phyloP scores from a whole-genome alignment of 768 basidiomycete species.

The Tulasnella calospora region DNA sequence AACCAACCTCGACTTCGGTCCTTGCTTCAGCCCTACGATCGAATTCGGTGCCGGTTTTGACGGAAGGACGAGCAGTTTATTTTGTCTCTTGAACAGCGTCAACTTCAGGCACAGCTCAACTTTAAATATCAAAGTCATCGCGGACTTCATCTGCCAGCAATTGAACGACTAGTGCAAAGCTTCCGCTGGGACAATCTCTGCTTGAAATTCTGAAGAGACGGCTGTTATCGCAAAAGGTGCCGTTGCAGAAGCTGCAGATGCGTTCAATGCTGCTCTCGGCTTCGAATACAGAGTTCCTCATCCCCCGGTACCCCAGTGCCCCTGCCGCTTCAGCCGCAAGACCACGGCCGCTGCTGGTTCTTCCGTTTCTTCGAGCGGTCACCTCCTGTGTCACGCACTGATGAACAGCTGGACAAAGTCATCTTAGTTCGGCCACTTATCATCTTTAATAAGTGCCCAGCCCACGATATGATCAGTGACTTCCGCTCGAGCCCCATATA shows the following conservation, averaged over 20 bases:
- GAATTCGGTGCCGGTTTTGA: constrained; percentile 27
- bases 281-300: constrained; percentile 3
- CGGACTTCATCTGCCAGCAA: constrained; percentile 12
- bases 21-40: constrained; percentile 25
- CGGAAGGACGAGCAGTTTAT: constrained; percentile 18
- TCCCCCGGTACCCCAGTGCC: constrained; percentile 30
- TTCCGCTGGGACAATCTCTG: not conserved
- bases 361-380: constrained; percentile 33
- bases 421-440: no score
- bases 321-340: constrained; percentile 22
- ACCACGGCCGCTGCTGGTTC: constrained; percentile 27
- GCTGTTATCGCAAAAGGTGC: not conserved
- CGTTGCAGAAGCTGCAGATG: constrained; percentile 2
- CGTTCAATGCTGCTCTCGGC: constrained; percentile 23
- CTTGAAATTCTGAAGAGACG: not conserved
- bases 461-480: no score
- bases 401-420: no score
- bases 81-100: constrained; percentile 15
- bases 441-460: no score
- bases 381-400: no score
- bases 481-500: no score
- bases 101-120: constrained; percentile 24
- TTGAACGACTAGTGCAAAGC: constrained; percentile 18
- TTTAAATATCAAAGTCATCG: not conserved
- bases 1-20: constrained; percentile 19